Evolutionary conservation across 2,329 filamentous ascomycete genomes (phyloP), one percentile per base, ranked within the genome.

Genomic region (Diaporthe eres): DNA sequence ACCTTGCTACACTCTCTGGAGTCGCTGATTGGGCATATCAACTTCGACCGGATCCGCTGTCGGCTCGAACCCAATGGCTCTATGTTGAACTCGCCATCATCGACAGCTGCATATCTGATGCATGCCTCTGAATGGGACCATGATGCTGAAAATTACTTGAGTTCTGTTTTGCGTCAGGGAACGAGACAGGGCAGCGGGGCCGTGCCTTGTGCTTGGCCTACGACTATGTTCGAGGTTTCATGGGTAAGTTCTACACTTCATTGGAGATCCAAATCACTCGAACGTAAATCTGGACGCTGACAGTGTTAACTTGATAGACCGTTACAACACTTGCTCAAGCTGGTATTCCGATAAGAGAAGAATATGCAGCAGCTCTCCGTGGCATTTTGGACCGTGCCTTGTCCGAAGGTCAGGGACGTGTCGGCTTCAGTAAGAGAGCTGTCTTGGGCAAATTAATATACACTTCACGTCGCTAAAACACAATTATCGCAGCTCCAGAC

Each of bases 11-110:
- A 65, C 44, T 65, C 60, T 4, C 60, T 65, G n/a, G 60, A 65
- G 37, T n/a, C 60, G n/a, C 4, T 65, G 39, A 47, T 65, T 17
- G 60, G 60, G 19, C 60, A 44, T 25, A 28, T 65, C 28, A 25
- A 65, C n/a, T 65, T 65, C 60, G 60, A 65, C 22, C 60, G 39
- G 12, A 37, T 65, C 19, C 60, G 60, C 25, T 31, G 60, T 15
- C 42, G 60, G 60, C n/a, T 9, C 15, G 60, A 65, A 6, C 13
- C 39, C 6, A 65, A 47, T 44, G 60, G 60, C 0, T 65, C 60
- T 1, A 65, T 65, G 60, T 44, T 65, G 61, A 47, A 31, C 15
- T 65, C 61, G 6, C 61, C 61, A 13, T 28, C 61, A 10, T 65
- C 61, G 2, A 65, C 61, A 49, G 61, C 61, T 10, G 61, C 61